phyloP scores from a whole-genome alignment of 495 filamentous ascomycete genomes.

The Beverwykella pulmonaria region DNA sequence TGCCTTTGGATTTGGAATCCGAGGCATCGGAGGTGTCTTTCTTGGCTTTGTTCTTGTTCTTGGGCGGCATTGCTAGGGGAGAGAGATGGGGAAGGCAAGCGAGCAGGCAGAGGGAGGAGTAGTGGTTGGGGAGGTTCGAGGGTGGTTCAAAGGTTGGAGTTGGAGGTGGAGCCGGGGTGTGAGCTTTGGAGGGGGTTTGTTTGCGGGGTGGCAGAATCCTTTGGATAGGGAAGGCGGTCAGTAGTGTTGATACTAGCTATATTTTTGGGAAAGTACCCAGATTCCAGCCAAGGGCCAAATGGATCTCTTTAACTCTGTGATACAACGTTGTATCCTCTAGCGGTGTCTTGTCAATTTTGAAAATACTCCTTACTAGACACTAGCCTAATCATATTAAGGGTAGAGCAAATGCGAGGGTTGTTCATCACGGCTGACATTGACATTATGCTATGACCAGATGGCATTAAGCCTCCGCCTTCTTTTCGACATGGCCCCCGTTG shows the following conservation, averaged over 20 bases:
- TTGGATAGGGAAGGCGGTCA: background rate
- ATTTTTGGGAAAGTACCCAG: too few species aligned
- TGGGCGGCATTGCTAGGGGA: slow-evolving; percentile 54
- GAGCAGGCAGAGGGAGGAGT: too few species aligned
- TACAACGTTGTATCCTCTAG: too few species aligned
- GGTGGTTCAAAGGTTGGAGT: background rate
- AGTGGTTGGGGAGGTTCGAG: too few species aligned
- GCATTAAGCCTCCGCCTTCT: background rate
- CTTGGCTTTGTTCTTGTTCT: slow-evolving; percentile 56
- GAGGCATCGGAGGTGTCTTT: slow-evolving; percentile 39
- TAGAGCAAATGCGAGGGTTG: too few species aligned
- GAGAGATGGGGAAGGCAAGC: too few species aligned
- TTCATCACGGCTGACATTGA: background rate
- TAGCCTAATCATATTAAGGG: too few species aligned
- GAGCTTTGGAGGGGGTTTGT: background rate
- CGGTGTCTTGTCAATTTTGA: too few species aligned
- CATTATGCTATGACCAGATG: background rate
- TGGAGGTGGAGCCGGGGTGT: background rate
- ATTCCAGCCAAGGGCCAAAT: too few species aligned
- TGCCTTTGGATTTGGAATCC: slow-evolving; percentile 51
- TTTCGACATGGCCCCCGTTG: background rate
- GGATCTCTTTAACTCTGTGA: too few species aligned
- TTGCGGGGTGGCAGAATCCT: background rate
- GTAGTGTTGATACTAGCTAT: too few species aligned
- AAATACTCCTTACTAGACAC: too few species aligned